Evolutionary conservation across 225 moss, liverwort and hornwort species (phyloP), one percentile per base, ranked within the genome.

Genomic region (Polytrichum formosum): DNA sequence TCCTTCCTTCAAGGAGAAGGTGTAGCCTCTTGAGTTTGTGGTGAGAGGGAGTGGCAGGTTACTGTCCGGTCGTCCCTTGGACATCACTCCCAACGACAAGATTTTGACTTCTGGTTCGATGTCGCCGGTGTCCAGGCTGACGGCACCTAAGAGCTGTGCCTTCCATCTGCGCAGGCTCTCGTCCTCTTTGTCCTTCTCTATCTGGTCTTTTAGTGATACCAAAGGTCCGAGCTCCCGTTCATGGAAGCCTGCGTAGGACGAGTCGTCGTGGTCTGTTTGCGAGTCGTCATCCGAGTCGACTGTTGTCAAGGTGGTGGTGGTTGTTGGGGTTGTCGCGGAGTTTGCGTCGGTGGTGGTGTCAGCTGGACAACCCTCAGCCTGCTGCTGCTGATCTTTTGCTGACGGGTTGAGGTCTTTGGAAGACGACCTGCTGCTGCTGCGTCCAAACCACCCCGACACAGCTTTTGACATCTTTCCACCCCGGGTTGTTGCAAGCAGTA

Each of bases 101-200:
- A 96, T 89, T 63, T 80, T 85, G 82, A 96, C 93, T 80, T 93
- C 93, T 4, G 96, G 90, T 63, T 96, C 96, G 67, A 84, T 61
- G 62, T 89, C 87, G 10, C 80, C 86, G 0, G 90, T 85, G 37
- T 96, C 96, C 6, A 91, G 73, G 69, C 87, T 90, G 6, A 88
- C 90, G 7, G 82, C 80, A 3, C 96, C 96, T 54, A 96, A 74
- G 28, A 96, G 79, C 90, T 96, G 96, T 26, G 93, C 91, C 74
- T 96, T 96, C 96, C 96, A 96, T 70, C 93, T 85, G 70, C 96
- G 72, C 74, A 96, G 82, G 74, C 93, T 93, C 68, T 91, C 96
- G 71, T 96, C 96, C 62, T 96, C 96, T 68, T 96, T 89, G 75
- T 89, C 89, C 68, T 85, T 83, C 75, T 89, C 89, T 67, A 89